Evolutionary conservation across 768 basidiomycete species (phyloP).

Genomic region (Thelephora aurantiotincta): DNA sequence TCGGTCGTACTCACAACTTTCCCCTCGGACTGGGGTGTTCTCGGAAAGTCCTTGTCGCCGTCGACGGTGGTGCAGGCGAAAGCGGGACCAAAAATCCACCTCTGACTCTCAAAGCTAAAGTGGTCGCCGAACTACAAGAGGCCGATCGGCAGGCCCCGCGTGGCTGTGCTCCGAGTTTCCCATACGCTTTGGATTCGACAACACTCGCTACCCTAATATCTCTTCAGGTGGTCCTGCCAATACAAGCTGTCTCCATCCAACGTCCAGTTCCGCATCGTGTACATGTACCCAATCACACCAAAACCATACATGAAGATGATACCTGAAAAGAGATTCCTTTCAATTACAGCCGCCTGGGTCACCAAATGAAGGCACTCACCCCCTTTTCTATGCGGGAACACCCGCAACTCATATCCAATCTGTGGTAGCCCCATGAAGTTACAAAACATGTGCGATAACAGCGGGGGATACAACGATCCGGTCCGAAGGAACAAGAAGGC

Average conservation of each 20-base stretch:
- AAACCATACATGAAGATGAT: slow-evolving; percentile 39
- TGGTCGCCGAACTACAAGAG: no score
- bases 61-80: no score
- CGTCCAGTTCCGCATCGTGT: slow-evolving; percentile 40
- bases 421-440: slow-evolving; percentile 89
- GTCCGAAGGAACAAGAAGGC: slow-evolving; percentile 81
- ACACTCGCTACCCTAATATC: no score
- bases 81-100: no score
- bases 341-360: slow-evolving; percentile 4
- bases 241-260: slow-evolving; percentile 23
- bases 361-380: slow-evolving; percentile 24
- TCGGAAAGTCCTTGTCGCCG: no score
- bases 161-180: no score
- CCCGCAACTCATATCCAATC: slow-evolving; percentile 36
- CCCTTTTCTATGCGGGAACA: slow-evolving; percentile 35
- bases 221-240: slow-evolving; percentile 17
- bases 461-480: slow-evolving; percentile 64
- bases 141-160: no score
- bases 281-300: slow-evolving; percentile 47
- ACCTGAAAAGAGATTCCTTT: slow-evolving; percentile 22
- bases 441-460: slow-evolving; percentile 80
- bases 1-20: no score
- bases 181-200: no score
- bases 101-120: no score
- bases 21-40: no score